A percentile compares a stretch with the other conserved stretches of the same genome.
These are phyloP conservation scores for Solanum sejunctum DNA, from an alignment of 257 asterid genomes.

Conservation along the genomic window DNA sequence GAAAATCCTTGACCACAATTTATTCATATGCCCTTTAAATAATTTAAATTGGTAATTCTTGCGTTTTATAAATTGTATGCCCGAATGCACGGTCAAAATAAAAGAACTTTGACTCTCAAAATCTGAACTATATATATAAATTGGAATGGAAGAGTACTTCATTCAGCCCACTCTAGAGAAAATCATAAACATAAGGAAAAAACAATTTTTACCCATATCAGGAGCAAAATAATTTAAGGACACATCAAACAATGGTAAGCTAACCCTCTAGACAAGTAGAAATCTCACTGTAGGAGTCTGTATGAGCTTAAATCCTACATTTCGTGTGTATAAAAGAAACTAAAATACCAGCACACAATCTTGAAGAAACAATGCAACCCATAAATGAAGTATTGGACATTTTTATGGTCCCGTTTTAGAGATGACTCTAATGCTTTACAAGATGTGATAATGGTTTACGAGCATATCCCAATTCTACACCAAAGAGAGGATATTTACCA, in stretches of 20 bases:
- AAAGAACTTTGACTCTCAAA: not conserved
- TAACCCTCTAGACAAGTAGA: not conserved
- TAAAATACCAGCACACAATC: not conserved
- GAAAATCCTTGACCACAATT: too few species aligned
- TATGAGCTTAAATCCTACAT: not conserved
- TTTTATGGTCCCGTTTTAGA: not conserved
- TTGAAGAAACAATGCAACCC: not conserved
- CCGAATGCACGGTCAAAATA: not conserved
- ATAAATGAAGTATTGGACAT: not conserved
- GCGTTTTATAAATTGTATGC: not conserved
- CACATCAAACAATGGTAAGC: not conserved
- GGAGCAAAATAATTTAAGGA: not conserved
- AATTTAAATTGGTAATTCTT: not conserved
- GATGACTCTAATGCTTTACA: not conserved
- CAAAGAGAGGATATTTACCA: slow-evolving; percentile 27
- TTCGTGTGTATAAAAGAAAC: not conserved
- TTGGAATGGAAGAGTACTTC: not conserved
- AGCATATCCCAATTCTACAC: not conserved
- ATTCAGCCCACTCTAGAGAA: not conserved
- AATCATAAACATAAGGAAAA: not conserved
- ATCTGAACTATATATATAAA: not conserved
- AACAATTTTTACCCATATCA: not conserved
- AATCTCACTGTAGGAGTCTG: not conserved
- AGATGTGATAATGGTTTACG: not conserved
- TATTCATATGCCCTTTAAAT: not conserved